These are phyloP conservation scores for Gamsiella multidivaricata DNA, from an alignment of 192 early-diverging fungal genomes.

Conservation along the genomic window DNA sequence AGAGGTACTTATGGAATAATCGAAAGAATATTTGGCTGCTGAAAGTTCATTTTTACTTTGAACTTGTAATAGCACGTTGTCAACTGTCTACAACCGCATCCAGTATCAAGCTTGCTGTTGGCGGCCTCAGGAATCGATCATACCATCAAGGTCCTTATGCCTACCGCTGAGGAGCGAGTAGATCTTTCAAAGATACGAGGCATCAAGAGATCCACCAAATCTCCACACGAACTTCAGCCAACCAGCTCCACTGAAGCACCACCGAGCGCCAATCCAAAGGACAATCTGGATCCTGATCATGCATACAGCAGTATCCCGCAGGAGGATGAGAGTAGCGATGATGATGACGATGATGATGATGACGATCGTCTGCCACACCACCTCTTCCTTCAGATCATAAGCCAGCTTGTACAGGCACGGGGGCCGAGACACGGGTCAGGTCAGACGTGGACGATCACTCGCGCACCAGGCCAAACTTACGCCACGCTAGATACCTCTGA, in stretches of 20 bases:
- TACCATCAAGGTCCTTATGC: constrained; percentile 76
- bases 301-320: not conserved
- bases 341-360: constrained; percentile 1
- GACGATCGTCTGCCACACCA: constrained; percentile 2
- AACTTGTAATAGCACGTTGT: constrained; percentile 39
- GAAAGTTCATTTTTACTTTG: constrained; percentile 24
- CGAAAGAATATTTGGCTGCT: too few relatives aligned
- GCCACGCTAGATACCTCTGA: too few relatives aligned
- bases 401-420: constrained; percentile 7
- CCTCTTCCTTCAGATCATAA: constrained; percentile 22
- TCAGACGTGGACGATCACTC: too few relatives aligned
- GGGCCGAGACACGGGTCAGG: not conserved
- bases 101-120: constrained; percentile 60
- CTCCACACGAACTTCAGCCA: constrained; percentile 11
- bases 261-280: not conserved
- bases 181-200: constrained; percentile 42
- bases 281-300: constrained; percentile 19
- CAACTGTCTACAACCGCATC: constrained; percentile 68
- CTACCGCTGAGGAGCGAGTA: constrained; percentile 44
- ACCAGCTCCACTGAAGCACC: too few relatives aligned
- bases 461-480: too few relatives aligned
- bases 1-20: not conserved
- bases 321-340: not conserved
- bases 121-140: constrained; percentile 82
- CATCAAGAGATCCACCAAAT: constrained; percentile 4